phyloP scores from a whole-genome alignment of 2,329 filamentous ascomycete genomes.

The Botrytis porri region DNA sequence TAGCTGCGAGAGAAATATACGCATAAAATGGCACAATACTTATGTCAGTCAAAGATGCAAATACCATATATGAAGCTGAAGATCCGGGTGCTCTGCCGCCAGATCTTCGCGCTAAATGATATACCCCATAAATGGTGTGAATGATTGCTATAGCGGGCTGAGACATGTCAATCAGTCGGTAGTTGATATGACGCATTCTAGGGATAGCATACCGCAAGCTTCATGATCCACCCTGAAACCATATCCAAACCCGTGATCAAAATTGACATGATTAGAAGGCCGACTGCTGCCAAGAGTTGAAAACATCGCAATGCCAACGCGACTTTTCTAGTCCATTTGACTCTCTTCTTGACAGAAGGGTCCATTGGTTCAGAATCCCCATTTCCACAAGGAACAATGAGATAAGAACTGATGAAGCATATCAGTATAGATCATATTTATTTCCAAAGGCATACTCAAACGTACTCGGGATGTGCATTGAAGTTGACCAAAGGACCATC shows the following conservation, averaged over 20 bases:
- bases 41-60: conserved; percentile 70
- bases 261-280: conserved; percentile 72
- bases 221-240: conserved; percentile 70
- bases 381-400: conserved; percentile 60
- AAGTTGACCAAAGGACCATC: conserved; percentile 77
- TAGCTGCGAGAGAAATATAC: conserved; percentile 50
- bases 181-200: background rate
- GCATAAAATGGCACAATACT: conserved; percentile 54
- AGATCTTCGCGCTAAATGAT: conserved; percentile 71
- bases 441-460: conserved; percentile 22
- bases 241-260: conserved; percentile 66
- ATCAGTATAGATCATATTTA: background rate
- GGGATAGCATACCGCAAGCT: conserved; percentile 61
- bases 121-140: conserved; percentile 74
- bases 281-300: conserved; percentile 66
- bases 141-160: conserved; percentile 74
- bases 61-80: conserved; percentile 85
- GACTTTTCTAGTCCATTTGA: conserved; percentile 65
- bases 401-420: conserved; percentile 46
- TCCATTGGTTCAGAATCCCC: conserved; percentile 64
- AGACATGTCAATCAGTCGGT: conserved; percentile 28
- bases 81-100: conserved; percentile 72
- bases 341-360: conserved; percentile 63
- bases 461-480: conserved; percentile 84
- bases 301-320: conserved; percentile 68